Evolutionary conservation across 192 early-diverging fungal genomes (phyloP).

Genomic region (Coemansia aciculifera): DNA sequence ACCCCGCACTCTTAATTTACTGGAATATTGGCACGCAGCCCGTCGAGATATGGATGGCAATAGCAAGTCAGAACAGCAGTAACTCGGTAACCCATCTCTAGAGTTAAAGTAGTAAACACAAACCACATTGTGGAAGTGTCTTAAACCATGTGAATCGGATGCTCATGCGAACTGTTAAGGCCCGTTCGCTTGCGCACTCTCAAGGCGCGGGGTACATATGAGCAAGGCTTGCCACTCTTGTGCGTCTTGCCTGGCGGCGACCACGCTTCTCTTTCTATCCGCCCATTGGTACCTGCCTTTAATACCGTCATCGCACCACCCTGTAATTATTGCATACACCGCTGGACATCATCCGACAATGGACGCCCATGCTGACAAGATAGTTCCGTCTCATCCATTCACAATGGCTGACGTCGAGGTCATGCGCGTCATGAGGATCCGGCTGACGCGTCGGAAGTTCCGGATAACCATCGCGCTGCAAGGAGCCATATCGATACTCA

Average conservation of each 20-base stretch:
- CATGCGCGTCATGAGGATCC: conserved; percentile 54
- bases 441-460: conserved; percentile 45
- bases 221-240: background rate
- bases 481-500: conserved; percentile 28
- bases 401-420: conserved; percentile 50
- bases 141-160: background rate
- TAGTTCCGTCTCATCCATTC: conserved; percentile 42
- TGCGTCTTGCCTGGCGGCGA: background rate
- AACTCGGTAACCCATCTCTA: background rate
- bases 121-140: conserved; percentile 4
- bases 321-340: background rate
- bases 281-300: background rate
- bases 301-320: background rate
- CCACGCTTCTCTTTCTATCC: background rate
- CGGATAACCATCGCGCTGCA: conserved; percentile 34
- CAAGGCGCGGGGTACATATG: conserved; percentile 7
- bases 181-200: background rate
- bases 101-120: background rate
- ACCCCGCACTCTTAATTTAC: background rate
- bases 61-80: background rate
- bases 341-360: background rate
- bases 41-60: background rate
- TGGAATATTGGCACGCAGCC: background rate
- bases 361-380: conserved; percentile 16
- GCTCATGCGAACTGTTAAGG: background rate